These are phyloP conservation scores for Madurella mycetomatis DNA, from an alignment of 2,329 filamentous ascomycete genomes.

Conservation along the genomic window DNA sequence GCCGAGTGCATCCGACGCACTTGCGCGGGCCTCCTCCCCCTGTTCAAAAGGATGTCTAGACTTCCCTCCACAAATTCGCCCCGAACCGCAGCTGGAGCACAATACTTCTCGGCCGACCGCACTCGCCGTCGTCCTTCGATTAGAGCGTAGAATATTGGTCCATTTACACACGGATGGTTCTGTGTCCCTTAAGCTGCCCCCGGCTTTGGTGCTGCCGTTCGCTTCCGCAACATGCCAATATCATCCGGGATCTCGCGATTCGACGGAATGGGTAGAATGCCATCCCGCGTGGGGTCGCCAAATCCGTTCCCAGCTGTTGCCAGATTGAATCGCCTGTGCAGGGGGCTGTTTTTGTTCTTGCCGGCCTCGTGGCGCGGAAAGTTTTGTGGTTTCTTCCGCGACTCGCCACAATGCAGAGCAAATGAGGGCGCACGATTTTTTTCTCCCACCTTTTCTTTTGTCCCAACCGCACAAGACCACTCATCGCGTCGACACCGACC, in stretches of 20 bases:
- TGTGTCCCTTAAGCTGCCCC: too few relatives aligned
- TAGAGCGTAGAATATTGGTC: too few relatives aligned
- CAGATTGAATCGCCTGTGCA: not conserved
- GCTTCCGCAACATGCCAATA: too few relatives aligned
- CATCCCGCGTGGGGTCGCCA: not conserved
- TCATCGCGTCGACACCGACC: too few relatives aligned
- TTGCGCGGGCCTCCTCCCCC: constrained; percentile 7
- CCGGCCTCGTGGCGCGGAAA: not conserved
- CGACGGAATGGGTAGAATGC: not conserved
- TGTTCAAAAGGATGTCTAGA: not conserved
- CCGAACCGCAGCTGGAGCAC: not conserved
- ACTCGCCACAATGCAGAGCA: not conserved
- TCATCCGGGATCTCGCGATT: not conserved
- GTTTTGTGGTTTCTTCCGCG: not conserved
- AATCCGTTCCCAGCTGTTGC: not conserved
- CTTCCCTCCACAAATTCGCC: not conserved
- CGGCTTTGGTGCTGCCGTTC: too few relatives aligned
- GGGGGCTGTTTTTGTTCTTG: not conserved
- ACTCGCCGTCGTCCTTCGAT: too few relatives aligned
- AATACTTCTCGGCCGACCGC: too few relatives aligned
- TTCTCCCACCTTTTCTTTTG: not conserved
- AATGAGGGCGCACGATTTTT: not conserved
- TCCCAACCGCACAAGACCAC: not conserved
- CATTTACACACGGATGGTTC: too few relatives aligned
- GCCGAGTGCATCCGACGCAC: constrained; percentile 1